A percentile compares a stretch with the other conserved stretches of the same genome.
Conservation (phyloP, 768 basidiomycete species). For the Mycena kentingensis region DNA sequence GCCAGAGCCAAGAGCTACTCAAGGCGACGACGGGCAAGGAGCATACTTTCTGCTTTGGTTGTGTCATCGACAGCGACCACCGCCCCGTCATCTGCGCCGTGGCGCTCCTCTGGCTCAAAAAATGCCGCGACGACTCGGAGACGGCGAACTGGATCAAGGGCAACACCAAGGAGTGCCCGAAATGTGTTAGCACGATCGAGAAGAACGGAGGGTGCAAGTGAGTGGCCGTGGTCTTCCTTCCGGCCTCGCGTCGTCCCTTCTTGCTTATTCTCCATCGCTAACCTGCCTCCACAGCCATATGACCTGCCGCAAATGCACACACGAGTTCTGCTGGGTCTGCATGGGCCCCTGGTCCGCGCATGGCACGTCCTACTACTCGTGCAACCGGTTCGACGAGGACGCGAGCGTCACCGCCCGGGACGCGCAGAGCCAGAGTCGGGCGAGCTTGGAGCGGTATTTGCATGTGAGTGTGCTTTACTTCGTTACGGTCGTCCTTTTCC, state of each 20-base stretch:
- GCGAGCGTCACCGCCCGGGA: conserved; percentile 86
- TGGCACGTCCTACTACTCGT: conserved; percentile 97
- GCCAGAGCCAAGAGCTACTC: conserved; percentile 33
- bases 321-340: conserved; percentile 99
- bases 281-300: conserved; percentile 70
- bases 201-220: conserved; percentile 99
- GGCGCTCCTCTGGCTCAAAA: conserved; percentile 93
- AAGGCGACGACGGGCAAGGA: conserved; percentile 42
- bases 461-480: conserved; percentile 61
- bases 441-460: conserved; percentile 91
- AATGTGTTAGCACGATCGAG: conserved; percentile 98
- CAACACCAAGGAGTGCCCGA: conserved; percentile 96
- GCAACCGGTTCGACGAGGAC: conserved; percentile 96
- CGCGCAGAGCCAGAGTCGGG: conserved; percentile 85
- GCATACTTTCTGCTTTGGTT: conserved; percentile 95
- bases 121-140: conserved; percentile 96
- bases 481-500: background rate
- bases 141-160: conserved; percentile 99
- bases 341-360: conserved; percentile 99
- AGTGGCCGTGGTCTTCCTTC: conserved; percentile 37
- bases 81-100: conserved; percentile 88
- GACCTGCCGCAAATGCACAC: conserved; percentile 99
- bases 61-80: conserved; percentile 85
- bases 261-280: conserved; percentile 18
- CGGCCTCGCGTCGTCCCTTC: conserved; percentile 4